Evolutionary conservation across 208 protist genomes (phyloP), one percentile per base, ranked within the genome.

Genomic region (Kentomonas sorsogonicus): DNA sequence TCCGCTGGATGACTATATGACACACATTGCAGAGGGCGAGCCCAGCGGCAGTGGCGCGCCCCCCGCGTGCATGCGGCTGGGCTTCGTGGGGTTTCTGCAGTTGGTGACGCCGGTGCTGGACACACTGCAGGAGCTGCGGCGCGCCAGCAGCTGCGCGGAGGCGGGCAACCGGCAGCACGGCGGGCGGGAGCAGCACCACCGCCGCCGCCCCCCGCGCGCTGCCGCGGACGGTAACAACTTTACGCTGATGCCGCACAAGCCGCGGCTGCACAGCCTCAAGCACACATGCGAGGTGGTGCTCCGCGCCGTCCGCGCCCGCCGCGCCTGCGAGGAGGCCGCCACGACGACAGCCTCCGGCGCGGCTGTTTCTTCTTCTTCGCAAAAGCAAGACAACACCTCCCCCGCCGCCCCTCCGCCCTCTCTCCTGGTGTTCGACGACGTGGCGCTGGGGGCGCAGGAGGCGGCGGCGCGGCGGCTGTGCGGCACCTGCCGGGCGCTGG

Each of bases 221-320:
- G 18, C 63, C 38, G 13, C 3, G 30, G 30, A 25, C 29, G 36
- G 44, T 11, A 34, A 52, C 23, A 53, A 2, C 16, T 87, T 72
- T 29, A 69, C 73, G 18, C 56, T 94, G 52, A 61, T 94, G 29
- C 74, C 78, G 20, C 83, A 94, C 25, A 94, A 90, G 54, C 69
- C 83, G 9, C 80, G 87, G 2, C 53, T 94, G 41, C 87, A 94
- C 76, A 39, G 69, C 16, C 52, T 94, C n/a, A 87, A 88, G 56
- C 27, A 53, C 13, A 50, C 83, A 51, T 87, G 75, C 50, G 78
- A 85, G 31, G 16, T 68, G n/a, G 61, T 91, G 4, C 66, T 88
- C 16, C 66, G 75, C 27, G 52, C 82, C 46, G 62, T 38, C 13
- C 47, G 39, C 29, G 22, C 15, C 27, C 45, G 45, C 2, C n/a